These are phyloP conservation scores for Metschnikowia rubicola DNA, from an alignment of 805 yeast genomes.

Conservation along the genomic window DNA sequence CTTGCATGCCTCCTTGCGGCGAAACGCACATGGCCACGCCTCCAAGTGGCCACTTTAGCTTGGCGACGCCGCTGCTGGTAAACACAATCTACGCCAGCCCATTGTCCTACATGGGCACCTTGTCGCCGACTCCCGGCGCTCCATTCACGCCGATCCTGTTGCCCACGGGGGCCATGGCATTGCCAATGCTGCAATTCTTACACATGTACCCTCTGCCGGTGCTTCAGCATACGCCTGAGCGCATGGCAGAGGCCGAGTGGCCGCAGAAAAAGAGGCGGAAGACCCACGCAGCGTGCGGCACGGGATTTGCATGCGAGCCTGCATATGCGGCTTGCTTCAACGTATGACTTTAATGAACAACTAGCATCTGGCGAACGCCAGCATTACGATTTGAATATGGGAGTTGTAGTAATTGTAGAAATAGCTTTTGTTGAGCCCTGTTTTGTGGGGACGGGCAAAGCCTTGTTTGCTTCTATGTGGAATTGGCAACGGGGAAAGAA, in stretches of 20 bases:
- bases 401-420: no score
- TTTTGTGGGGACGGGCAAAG: no score
- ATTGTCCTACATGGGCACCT: conserved; percentile 3
- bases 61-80: conserved; percentile 13
- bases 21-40: not conserved
- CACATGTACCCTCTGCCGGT: conserved; percentile 11
- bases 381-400: not conserved
- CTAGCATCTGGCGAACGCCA: conserved; percentile 9
- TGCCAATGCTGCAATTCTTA: not conserved
- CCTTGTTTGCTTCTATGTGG: no score
- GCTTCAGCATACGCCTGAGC: conserved; percentile 3
- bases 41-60: conserved; percentile 1
- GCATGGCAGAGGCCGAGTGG: not conserved
- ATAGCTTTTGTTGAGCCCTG: no score
- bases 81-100: conserved; percentile 11
- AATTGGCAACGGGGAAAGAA: no score
- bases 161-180: not conserved
- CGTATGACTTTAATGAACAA: conserved; percentile 10
- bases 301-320: conserved; percentile 8
- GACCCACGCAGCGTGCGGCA: conserved; percentile 3
- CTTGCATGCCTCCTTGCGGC: not conserved
- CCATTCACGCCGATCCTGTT: conserved; percentile 11
- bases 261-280: conserved; percentile 2
- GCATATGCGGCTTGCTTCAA: conserved; percentile 1
- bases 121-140: conserved; percentile 8